phyloP scores from a whole-genome alignment of 164 flowering plant genomes.

The Chimonanthus praecox region DNA sequence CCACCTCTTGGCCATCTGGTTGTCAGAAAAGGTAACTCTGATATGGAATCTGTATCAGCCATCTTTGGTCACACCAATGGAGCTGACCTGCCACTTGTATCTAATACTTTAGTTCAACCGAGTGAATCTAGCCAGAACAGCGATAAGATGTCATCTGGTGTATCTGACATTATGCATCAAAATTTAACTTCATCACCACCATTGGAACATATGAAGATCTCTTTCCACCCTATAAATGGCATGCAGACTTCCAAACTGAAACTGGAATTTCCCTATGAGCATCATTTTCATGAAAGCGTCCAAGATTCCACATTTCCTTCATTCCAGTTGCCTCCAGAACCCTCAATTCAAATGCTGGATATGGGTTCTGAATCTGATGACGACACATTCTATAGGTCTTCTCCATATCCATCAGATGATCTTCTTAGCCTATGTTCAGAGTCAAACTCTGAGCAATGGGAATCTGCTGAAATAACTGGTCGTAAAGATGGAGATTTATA shows the following conservation, averaged over 20 bases:
- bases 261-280: constrained; percentile 60
- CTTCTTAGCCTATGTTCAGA: constrained; percentile 50
- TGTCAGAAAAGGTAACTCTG: too few relatives aligned
- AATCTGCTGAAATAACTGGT: constrained; percentile 40
- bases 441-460: constrained; percentile 80
- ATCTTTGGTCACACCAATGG: constrained; percentile 7
- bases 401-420: constrained; percentile 62
- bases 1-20: background rate
- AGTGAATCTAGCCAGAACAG: constrained; percentile 19
- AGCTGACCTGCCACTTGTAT: constrained; percentile 15
- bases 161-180: constrained; percentile 28
- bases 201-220: constrained; percentile 81
- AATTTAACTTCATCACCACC: constrained; percentile 63
- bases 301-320: constrained; percentile 55
- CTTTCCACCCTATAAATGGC: constrained; percentile 57
- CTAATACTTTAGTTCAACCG: constrained; percentile 17
- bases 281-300: constrained; percentile 27
- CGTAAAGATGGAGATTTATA: constrained; percentile 37
- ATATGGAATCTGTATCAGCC: constrained; percentile 3
- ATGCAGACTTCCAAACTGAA: constrained; percentile 52
- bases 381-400: constrained; percentile 77
- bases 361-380: constrained; percentile 64
- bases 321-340: constrained; percentile 75
- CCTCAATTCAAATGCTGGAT: constrained; percentile 25
- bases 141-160: constrained; percentile 26